phyloP scores from a whole-genome alignment of 441 rosid genomes.

The Corymbia calophylla region DNA sequence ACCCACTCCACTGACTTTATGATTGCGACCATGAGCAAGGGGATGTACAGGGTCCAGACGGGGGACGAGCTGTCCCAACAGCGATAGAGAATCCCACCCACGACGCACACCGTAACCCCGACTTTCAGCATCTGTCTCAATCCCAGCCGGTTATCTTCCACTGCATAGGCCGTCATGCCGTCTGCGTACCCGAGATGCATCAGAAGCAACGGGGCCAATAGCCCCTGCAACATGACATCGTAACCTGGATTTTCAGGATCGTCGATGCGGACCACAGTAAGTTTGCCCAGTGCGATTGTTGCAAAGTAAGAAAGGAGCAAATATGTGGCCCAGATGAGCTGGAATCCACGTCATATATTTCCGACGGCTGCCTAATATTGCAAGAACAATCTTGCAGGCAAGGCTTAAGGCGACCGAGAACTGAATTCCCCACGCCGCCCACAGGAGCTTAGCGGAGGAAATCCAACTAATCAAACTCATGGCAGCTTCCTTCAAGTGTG shows the following conservation, averaged over 20 bases:
- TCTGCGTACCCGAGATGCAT: neutral
- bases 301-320: neutral
- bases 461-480: neutral
- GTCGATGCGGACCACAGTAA: neutral
- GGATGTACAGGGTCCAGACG: neutral
- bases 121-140: neutral
- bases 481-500: neutral
- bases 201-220: neutral
- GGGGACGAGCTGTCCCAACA: neutral
- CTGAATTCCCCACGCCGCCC: neutral
- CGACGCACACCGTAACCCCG: neutral
- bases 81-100: neutral
- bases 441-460: neutral
- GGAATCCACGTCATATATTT: accelerated
- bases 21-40: neutral
- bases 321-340: neutral
- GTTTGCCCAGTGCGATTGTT: neutral
- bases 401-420: neutral
- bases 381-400: neutral
- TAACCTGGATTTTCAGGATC: neutral
- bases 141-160: neutral
- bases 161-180: neutral
- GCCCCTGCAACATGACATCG: neutral
- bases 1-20: neutral
- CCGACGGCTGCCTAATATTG: neutral